Evolutionary conservation across 352 stramenopile species (phyloP).

Genomic region (Phytophthora nicotianae): DNA sequence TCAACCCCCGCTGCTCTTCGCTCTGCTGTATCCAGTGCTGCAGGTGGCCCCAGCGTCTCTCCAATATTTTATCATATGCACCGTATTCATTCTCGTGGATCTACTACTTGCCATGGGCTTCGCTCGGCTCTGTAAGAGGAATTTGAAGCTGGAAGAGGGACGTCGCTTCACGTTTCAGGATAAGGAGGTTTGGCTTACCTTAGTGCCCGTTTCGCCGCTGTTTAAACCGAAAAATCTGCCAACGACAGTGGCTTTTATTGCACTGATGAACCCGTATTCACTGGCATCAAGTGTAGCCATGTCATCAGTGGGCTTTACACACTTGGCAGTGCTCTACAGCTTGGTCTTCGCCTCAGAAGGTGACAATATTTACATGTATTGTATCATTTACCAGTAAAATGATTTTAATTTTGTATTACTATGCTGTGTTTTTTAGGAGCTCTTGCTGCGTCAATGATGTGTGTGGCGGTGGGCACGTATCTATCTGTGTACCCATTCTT

Average conservation of each 20-base stretch:
- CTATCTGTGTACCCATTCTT: conserved; percentile 77
- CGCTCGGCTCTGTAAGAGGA: conserved; percentile 52
- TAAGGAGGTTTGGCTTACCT: conserved; percentile 74
- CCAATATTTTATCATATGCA: conserved; percentile 38
- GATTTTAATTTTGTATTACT: no score
- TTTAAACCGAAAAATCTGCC: conserved; percentile 55
- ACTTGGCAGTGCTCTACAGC: conserved; percentile 67
- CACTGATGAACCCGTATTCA: conserved; percentile 82
- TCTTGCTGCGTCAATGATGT: conserved; percentile 50
- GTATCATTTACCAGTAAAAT: background rate
- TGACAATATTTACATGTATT: conserved; percentile 19
- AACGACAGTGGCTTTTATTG: conserved; percentile 55
- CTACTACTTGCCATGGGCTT: conserved; percentile 63
- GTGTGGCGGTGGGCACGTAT: conserved; percentile 67
- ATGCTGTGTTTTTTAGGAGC: conserved; percentile 46
- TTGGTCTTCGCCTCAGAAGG: conserved; percentile 76
- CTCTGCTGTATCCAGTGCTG: conserved; percentile 65
- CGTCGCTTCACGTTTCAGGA: conserved; percentile 37
- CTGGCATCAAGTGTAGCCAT: conserved; percentile 70
- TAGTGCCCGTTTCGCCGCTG: conserved; percentile 74
- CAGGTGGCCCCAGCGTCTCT: conserved; percentile 18
- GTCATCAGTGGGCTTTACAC: conserved; percentile 73
- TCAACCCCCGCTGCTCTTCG: conserved; percentile 80
- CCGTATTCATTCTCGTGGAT: conserved; percentile 60
- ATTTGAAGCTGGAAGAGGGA: conserved; percentile 57